Evolutionary conservation across 306 rosid genomes (phyloP).

Genomic region (Cucumis hystrix): DNA sequence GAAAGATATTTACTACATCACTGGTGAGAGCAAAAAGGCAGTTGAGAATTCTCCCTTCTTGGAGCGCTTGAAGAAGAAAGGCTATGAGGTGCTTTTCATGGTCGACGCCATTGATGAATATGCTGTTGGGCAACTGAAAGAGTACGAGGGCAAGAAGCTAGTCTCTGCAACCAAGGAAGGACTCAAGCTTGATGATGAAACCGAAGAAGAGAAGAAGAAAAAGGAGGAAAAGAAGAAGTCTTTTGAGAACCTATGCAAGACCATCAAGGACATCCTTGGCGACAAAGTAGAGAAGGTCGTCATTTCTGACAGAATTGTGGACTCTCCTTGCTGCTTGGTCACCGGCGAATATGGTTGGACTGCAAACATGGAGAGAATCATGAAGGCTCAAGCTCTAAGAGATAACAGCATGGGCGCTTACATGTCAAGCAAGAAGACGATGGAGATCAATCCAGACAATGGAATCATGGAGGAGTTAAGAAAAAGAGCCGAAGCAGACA

Average conservation of each 20-base stretch:
- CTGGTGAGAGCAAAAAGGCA: slow-evolving; percentile 62
- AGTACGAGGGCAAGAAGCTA: slow-evolving; percentile 54
- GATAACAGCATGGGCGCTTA: slow-evolving; percentile 53
- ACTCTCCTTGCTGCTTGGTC: slow-evolving; percentile 64
- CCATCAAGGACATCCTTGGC: slow-evolving; percentile 45
- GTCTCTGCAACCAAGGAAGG: slow-evolving; percentile 70
- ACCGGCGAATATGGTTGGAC: slow-evolving; percentile 70
- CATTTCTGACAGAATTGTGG: slow-evolving; percentile 53
- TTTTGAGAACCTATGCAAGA: slow-evolving; percentile 47
- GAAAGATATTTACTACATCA: slow-evolving; percentile 55
- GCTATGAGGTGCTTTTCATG: slow-evolving; percentile 58
- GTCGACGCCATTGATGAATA: slow-evolving; percentile 65
- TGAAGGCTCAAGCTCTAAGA: slow-evolving; percentile 66
- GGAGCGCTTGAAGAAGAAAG: slow-evolving; percentile 56
- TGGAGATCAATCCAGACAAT: slow-evolving; percentile 65
- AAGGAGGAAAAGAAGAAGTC: slow-evolving; percentile 57
- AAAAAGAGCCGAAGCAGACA: slow-evolving; percentile 54
- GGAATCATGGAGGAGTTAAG: slow-evolving; percentile 66
- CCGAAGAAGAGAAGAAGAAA: slow-evolving; percentile 45
- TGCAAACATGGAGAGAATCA: slow-evolving; percentile 65
- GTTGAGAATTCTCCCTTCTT: slow-evolving; percentile 64
- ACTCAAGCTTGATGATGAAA: slow-evolving; percentile 44
- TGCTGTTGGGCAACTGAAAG: slow-evolving; percentile 52
- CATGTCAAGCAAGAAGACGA: slow-evolving; percentile 70
- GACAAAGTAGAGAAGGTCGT: slow-evolving; percentile 57